Base-by-base conservation (phyloP, 2,329 filamentous ascomycete species). In the Stagonosporopsis cucurbitacearum region DNA sequence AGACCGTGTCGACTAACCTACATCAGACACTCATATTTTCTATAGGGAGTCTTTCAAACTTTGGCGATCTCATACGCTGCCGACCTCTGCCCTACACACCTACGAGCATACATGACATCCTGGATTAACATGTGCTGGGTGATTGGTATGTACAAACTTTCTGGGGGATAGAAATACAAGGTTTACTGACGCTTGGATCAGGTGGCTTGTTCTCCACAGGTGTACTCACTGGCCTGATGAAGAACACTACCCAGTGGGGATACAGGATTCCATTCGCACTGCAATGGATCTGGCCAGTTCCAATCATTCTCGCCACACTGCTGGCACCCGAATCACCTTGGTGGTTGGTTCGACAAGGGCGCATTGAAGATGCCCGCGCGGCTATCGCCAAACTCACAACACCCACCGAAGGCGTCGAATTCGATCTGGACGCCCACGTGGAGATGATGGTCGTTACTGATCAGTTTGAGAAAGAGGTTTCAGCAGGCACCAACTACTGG, bases 361-460 rank as follows among this genome's bases (percentile, higher is more conserved):
- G 81, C 32, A 74, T 84, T 43, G 82, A 86, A 2, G 85, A 89
- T 20, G 88, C 88, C 28, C 89, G 88, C 75, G 75, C 78, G 25
- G 79, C 87, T 3, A 80, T 91, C 20, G 75, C 86, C 48, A 84
- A 87, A 4, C 78, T 91, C 28, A 89, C 87, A 2, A 86, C 82
- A 63, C 58, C 68, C 15, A 64, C 70, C 9, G 69, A 62, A 17
- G 63, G 60, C 25, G 23, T 65, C 23, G 83, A 87, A 7, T 66
- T 64, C 42, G 61, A 69, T 17, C 47, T 65, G 17, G 64, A 69
- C 30, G 59, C 65, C 6, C 94, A 90, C 0, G 81, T 96, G 50
- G 87, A 89, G 64, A 94, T 96, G 90, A 96, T 96, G 89, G 84
- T 91, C 1, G 89, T 93, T 68, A 96, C 91, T 0, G 91, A 89